Base-by-base conservation (phyloP, 2,329 filamentous ascomycete species). In the Aureobasidium leucospermi region DNA sequence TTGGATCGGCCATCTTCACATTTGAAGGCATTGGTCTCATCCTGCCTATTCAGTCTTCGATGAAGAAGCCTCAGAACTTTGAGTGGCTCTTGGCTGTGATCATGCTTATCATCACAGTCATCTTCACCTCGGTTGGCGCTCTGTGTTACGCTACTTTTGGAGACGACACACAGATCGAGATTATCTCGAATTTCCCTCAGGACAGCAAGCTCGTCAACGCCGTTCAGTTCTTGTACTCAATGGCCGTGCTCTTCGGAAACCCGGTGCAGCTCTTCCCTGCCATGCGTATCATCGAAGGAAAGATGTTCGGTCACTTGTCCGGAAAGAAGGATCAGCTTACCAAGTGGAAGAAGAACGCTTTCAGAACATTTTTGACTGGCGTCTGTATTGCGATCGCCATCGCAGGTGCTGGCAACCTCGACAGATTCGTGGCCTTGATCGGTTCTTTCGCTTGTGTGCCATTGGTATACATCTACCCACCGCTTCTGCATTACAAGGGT, bases 1-100 rank as follows among this genome's bases (percentile, higher is more conserved):
- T 90, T 49, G 87, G 87, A 56, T 83, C 85, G 1, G 84, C 86
- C 39, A 89, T 90, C 67, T 90, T 90, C 73, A 89, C 87, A 0
- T 90, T 89, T 65, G 87, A 90, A 69, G 87, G 87, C 49, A 90
- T 90, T 48, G 87, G 87, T 1, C 81, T 90, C 28, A 89, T 90
- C 63, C 76, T 90, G 8, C 87, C 87, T 0, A 90, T 90, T 58
- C 86, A 90, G 69, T 87, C 85, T 8, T 87, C 84, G 60, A 90
- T 90, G 87, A 82, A 82, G 66, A 77, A 85, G 60, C 87, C 87
- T 0, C 77, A 88, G 63, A 79, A 84, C 16, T 90, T 90, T 66
- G 79, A 82, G 65, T 77, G 76, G 60, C 78, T 90, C 3, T 81
- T 90, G 1, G 86, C 79, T 62, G 65, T 82, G 11, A 83, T 90